A percentile compares a stretch with the other conserved stretches of the same genome.
phyloP scores from a whole-genome alignment of 352 stramenopile genomes.

The Pythium angustatum region DNA sequence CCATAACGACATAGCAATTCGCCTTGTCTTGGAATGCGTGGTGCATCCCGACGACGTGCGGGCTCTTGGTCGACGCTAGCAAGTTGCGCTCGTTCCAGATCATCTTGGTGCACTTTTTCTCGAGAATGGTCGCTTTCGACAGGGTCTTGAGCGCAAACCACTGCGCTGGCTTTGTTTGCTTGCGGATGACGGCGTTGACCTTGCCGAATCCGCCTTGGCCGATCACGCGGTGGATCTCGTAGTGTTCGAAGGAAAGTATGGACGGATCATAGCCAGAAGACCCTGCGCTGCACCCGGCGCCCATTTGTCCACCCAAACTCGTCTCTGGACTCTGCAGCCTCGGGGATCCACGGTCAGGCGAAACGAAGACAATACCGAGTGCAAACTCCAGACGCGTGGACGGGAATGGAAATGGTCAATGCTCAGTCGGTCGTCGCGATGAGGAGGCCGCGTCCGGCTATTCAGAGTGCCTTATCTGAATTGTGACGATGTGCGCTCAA shows the following conservation, averaged over 20 bases:
- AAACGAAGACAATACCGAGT: too few relatives aligned
- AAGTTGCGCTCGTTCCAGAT: slow-evolving; percentile 80
- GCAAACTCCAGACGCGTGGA: too few relatives aligned
- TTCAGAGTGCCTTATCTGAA: background rate
- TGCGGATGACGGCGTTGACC: slow-evolving; percentile 71
- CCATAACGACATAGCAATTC: slow-evolving; percentile 82
- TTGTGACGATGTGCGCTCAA: background rate
- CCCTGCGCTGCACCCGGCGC: slow-evolving; percentile 40
- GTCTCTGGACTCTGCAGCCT: too few relatives aligned
- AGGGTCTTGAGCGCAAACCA: slow-evolving; percentile 80
- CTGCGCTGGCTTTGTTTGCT: slow-evolving; percentile 46
- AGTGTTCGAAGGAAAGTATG: slow-evolving; percentile 56
- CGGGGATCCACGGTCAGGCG: too few relatives aligned
- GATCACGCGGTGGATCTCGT: slow-evolving; percentile 67
- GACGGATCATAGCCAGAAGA: slow-evolving; percentile 33
- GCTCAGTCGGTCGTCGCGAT: too few relatives aligned
- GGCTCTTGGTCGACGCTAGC: slow-evolving; percentile 48
- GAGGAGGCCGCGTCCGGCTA: too few relatives aligned
- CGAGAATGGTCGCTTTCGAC: slow-evolving; percentile 54
- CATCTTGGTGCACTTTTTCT: slow-evolving; percentile 67
- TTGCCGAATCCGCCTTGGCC: slow-evolving; percentile 75
- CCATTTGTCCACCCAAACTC: too few relatives aligned
- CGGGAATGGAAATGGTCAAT: too few relatives aligned
- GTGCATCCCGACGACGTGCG: slow-evolving; percentile 62
- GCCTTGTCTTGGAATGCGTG: slow-evolving; percentile 65